phyloP scores from a whole-genome alignment of 129 eudicot genomes.

The Artemisia tridentata region DNA sequence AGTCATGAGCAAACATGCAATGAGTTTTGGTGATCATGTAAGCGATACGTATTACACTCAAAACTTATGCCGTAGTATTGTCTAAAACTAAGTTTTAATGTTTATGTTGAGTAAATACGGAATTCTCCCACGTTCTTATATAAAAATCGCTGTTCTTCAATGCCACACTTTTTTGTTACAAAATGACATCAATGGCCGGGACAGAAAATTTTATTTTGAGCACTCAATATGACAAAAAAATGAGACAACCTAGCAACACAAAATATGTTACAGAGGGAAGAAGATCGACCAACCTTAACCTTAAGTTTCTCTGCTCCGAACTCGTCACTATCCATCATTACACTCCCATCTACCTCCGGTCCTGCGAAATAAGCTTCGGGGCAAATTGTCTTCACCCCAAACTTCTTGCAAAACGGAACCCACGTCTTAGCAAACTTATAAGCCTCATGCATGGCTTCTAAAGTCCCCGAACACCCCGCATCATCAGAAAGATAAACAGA shows the following conservation, averaged over 20 bases:
- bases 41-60: too few species aligned
- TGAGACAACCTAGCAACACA: neutral
- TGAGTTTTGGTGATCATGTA: too few species aligned
- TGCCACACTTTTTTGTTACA: too few species aligned
- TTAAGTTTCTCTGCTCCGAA: constrained; percentile 24
- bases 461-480: constrained; percentile 41
- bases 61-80: too few species aligned
- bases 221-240: too few species aligned
- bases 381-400: constrained; percentile 31
- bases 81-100: too few species aligned
- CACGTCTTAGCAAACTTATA: constrained; percentile 44
- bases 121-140: too few species aligned
- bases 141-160: too few species aligned
- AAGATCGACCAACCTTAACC: constrained; percentile 28
- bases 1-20: too few species aligned
- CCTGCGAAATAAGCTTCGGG: constrained; percentile 45
- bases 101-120: too few species aligned
- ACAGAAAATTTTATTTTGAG: too few species aligned
- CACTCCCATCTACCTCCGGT: neutral
- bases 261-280: neutral
- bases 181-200: too few species aligned
- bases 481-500: constrained; percentile 54
- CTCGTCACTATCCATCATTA: constrained; percentile 10
- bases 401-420: constrained; percentile 58
- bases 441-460: constrained; percentile 43